These are phyloP conservation scores for Gyrodon lividus DNA, from an alignment of 768 basidiomycete species.

Conservation along the genomic window DNA sequence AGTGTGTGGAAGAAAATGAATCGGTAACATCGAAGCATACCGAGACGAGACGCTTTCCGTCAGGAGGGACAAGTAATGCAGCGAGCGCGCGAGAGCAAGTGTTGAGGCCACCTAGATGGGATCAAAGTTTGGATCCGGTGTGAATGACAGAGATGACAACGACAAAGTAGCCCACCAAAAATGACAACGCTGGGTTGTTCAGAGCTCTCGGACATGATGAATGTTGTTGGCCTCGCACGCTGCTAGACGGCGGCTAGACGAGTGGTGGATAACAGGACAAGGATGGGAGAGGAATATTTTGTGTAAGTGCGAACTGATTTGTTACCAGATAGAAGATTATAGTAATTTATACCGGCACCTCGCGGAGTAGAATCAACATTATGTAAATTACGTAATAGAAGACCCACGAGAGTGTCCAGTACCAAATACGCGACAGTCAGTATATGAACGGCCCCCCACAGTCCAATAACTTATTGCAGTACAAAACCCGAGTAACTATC, in stretches of 20 bases:
- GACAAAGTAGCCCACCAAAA: conserved; percentile 53
- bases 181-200: conserved; percentile 68
- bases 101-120: conserved; percentile 68
- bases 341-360: conserved; percentile 26
- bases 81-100: conserved; percentile 75
- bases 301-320: conserved; percentile 13
- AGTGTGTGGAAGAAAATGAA: conserved; percentile 7
- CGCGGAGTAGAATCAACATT: conserved; percentile 13
- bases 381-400: conserved; percentile 18
- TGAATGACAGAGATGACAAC: conserved; percentile 2
- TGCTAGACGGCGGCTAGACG: background rate
- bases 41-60: conserved; percentile 69
- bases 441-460: no score
- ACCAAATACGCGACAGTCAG: no score
- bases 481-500: no score
- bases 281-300: conserved; percentile 4
- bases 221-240: background rate
- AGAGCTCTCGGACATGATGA: conserved; percentile 33
- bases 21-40: conserved; percentile 41
- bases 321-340: conserved; percentile 16
- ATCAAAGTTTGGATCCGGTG: conserved; percentile 9
- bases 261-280: conserved; percentile 1
- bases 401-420: no score
- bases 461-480: no score
- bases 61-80: conserved; percentile 60